Conservation (phyloP, 257 asterid species). For the Nicotiana tabacum region DNA sequence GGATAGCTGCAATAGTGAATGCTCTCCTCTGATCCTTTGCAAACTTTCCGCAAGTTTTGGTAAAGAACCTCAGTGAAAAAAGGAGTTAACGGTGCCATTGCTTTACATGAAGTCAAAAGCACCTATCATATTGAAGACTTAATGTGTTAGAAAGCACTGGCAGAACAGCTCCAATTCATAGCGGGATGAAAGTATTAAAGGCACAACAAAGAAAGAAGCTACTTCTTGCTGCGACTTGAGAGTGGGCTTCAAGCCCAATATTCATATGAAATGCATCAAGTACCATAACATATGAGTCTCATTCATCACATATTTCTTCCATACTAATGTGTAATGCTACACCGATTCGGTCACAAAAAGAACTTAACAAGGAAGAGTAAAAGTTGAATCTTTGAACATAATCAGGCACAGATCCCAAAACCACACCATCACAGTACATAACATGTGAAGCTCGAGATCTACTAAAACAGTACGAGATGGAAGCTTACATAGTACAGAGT, state of each 20-base stretch:
- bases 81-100: constrained; percentile 98
- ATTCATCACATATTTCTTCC: background rate
- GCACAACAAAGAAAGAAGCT: constrained; percentile 8
- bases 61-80: constrained; percentile 92
- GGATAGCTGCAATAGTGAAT: constrained; percentile 91
- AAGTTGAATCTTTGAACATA: background rate
- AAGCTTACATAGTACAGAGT: constrained; percentile 67
- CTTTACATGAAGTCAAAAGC: constrained; percentile 85
- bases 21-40: constrained; percentile 69
- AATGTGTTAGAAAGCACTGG: background rate
- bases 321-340: background rate
- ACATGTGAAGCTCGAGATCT: background rate
- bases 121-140: constrained; percentile 26
- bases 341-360: background rate
- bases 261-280: background rate
- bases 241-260: background rate
- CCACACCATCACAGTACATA: background rate
- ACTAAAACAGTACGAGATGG: background rate
- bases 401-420: background rate
- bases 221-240: background rate
- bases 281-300: background rate
- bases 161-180: background rate
- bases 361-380: background rate
- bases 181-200: background rate
- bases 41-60: constrained; percentile 74